Percentiles rank a stretch among this genome's conserved stretches.
phyloP scores from a whole-genome alignment of 2,329 filamentous ascomycete genomes.

The Fusarium irregulare region DNA sequence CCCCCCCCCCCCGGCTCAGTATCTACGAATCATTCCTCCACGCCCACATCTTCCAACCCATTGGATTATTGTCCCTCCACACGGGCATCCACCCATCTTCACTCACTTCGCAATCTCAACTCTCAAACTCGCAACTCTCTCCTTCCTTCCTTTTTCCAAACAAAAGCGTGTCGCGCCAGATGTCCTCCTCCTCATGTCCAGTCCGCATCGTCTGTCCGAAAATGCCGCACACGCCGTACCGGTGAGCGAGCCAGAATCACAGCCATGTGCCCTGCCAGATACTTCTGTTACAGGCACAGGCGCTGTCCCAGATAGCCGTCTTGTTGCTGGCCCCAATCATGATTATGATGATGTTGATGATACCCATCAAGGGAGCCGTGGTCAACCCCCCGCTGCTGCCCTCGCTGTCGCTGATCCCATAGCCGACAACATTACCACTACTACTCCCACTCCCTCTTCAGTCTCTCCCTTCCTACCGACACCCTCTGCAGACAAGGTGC shows the following conservation, averaged over 20 bases:
- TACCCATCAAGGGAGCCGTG: slow-evolving; percentile 33
- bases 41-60: slow-evolving; percentile 40
- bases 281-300: slow-evolving; percentile 29
- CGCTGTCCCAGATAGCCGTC: slow-evolving; percentile 26
- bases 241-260: slow-evolving; percentile 52
- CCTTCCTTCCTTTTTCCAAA: slow-evolving; percentile 24
- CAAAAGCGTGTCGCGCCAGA: slow-evolving; percentile 55
- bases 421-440: slow-evolving; percentile 31
- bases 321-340: slow-evolving; percentile 38
- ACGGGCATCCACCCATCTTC: slow-evolving; percentile 21
- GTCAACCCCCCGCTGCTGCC: slow-evolving; percentile 28
- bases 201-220: slow-evolving; percentile 61
- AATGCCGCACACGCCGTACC: slow-evolving; percentile 65
- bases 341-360: slow-evolving; percentile 41
- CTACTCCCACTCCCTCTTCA: slow-evolving; percentile 42
- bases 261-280: slow-evolving; percentile 35
- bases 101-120: slow-evolving; percentile 31
- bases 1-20: slow-evolving; percentile 34
- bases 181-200: slow-evolving; percentile 71
- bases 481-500: slow-evolving; percentile 39
- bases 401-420: slow-evolving; percentile 34
- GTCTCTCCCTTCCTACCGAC: slow-evolving; percentile 37
- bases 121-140: slow-evolving; percentile 29
- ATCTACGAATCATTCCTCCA: slow-evolving; percentile 50
- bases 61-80: slow-evolving; percentile 1